These are phyloP conservation scores for Trametes sp. DNA, from an alignment of 1,284 basidiomycete species.

Conservation along the genomic window DNA sequence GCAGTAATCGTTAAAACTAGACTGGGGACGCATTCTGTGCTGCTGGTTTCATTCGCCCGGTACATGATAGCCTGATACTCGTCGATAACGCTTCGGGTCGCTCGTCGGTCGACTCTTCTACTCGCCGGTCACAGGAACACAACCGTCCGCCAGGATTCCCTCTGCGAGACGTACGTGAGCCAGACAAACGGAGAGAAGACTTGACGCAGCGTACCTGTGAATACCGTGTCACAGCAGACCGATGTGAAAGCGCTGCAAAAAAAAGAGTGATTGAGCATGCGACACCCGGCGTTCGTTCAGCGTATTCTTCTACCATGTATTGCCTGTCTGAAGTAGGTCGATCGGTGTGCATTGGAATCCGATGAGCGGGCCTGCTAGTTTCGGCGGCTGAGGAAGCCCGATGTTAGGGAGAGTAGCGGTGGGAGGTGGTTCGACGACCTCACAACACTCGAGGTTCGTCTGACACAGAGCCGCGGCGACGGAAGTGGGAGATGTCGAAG, in stretches of 20 bases:
- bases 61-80: too few species aligned
- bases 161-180: neutral
- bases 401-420: neutral
- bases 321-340: neutral
- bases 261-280: neutral
- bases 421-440: neutral
- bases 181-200: neutral
- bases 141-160: neutral
- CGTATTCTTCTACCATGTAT: too few species aligned
- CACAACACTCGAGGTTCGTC: constrained; percentile 5
- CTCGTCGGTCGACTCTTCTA: neutral
- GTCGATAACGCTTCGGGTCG: too few species aligned
- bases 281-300: neutral
- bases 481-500: neutral
- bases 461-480: constrained; percentile 6
- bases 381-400: neutral
- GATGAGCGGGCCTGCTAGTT: neutral
- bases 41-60: too few species aligned
- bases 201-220: neutral
- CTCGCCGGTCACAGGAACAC: neutral
- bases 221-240: constrained; percentile 4
- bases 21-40: too few species aligned
- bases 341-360: neutral
- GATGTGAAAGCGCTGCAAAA: neutral
- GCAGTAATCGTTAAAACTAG: too few species aligned